Evolutionary conservation across 768 basidiomycete genomes (phyloP).

Genomic region (Russula emetica): DNA sequence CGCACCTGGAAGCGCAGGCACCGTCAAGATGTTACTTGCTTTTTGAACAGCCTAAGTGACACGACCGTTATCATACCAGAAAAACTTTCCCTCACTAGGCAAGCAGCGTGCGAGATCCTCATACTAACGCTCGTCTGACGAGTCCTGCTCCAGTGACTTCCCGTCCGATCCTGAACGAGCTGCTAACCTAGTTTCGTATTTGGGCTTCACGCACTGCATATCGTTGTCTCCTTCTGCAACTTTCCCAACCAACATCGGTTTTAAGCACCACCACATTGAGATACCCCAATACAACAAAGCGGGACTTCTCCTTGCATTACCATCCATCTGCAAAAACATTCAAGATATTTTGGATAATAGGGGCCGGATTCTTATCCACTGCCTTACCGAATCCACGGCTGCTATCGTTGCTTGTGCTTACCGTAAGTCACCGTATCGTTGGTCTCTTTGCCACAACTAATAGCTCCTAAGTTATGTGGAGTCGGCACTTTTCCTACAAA

Average conservation of each 20-base stretch:
- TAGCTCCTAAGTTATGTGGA: conserved; percentile 44
- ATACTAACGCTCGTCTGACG: conserved; percentile 2
- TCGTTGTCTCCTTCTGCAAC: conserved; percentile 52
- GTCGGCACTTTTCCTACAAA: conserved; percentile 37
- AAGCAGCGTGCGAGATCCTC: background rate
- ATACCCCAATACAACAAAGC: conserved; percentile 40
- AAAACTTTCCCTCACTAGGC: conserved; percentile 52
- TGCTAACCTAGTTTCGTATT: conserved; percentile 46
- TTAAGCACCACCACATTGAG: conserved; percentile 43
- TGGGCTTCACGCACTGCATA: conserved; percentile 51
- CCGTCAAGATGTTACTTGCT: conserved; percentile 49
- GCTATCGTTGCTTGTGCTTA: conserved; percentile 52
- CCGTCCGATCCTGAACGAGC: conserved; percentile 50
- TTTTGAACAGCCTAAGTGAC: conserved; percentile 49
- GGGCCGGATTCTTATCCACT: conserved; percentile 53
- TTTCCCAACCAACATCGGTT: conserved; percentile 33
- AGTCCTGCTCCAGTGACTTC: conserved; percentile 44
- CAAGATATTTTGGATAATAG: conserved; percentile 39
- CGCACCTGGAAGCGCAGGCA: conserved; percentile 56
- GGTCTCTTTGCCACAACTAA: background rate
- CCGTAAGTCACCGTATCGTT: conserved; percentile 36
- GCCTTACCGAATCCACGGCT: conserved; percentile 49
- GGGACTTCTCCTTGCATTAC: conserved; percentile 44
- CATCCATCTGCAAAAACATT: conserved; percentile 46
- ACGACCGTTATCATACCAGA: conserved; percentile 49